Evolutionary conservation across 257 asterid genomes (phyloP), one percentile per base, ranked within the genome.

Genomic region (Misopates orontium): DNA sequence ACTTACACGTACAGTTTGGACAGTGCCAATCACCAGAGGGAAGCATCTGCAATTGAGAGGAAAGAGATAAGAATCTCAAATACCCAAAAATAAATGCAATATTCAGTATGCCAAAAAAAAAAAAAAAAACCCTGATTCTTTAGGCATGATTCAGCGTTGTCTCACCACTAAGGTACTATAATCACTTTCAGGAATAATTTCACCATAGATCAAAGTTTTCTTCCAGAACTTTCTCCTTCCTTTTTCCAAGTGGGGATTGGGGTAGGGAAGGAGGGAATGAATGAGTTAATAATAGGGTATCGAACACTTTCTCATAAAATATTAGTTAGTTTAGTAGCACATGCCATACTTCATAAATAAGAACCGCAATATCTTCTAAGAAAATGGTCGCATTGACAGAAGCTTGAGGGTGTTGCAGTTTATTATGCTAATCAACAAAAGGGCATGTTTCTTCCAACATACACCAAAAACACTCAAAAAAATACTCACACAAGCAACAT

Each of bases 1-100:
- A 82, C 80, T 83, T 86, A 85, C 98, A 91, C 2, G 72, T 71
- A 80, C 96, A 91, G 72, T 83, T 84, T 66, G 91, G 95, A 77
- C 98, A 91, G 72, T 88, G 96, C 98, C 98, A 91, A 86, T 88
- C 96, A 59, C 96, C 98, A 16, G 65, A 71, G 44, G 98, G 98
- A 79, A 86, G 94, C 72, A 69, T 79, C 98, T 91, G 85, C 79
- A 82, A 39, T 50, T 18, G 42, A 70, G 62, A 75, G 42, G 28
- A 71, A 72, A 42, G 41, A 44, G 49, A 39, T 32, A 53, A 71
- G 9, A 71, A 10, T 45, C 23, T 74, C 36, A 80, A 62, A 28
- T 50, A 58, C 61, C 50, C 10, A 41, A 45, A 59, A 48, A 52
- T 15, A 44, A 45, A 64, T 22, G 25, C 74, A 69, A 64, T 60